Base-by-base conservation (phyloP, 2,329 filamentous ascomycete species). In the Fusarium subtropicale region DNA sequence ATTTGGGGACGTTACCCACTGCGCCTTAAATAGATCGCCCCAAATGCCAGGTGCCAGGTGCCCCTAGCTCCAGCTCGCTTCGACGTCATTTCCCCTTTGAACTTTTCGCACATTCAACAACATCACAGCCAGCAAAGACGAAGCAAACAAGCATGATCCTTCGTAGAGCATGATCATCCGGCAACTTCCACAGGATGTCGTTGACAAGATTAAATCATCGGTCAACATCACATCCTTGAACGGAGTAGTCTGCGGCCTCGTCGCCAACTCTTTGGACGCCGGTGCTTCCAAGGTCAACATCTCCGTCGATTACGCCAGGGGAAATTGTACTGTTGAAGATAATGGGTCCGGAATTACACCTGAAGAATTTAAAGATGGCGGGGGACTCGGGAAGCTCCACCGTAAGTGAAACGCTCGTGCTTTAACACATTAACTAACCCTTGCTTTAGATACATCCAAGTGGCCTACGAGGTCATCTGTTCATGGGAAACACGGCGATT, bases 221-320 rank as follows among this genome's bases (percentile, higher is more conserved):
- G 88, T 89, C n/a, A 84, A 87, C 57, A 91, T 98, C 71, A 91
- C 89, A 3, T 91, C 89, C 45, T 83, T 98, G 33, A 91, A 90
- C 71, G 86, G 82, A 28, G 93, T 92, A 7, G 82, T 92, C 16
- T 82, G 88, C 57, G 92, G 91, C 46, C 85, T 98, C 12, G 73
- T 97, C 28, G 89, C 91, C 77, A 99, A 99, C 77, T 88, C 93
- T 1, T 84, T 99, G 15, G 96, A 99, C 81, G 93, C 94, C 6
- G 81, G 82, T 46, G 90, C 94, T 18, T 85, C 83, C 34, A 91
- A 85, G 57, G 81, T 97, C 66, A 87, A 87, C 55, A 83, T 97
- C 56, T 86, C 85, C 1, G 82, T 97, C 24, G 92, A 97, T 79
- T 93, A 93, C 76, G 78, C 80, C 55, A 89, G 90, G 26, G 95